Base-by-base conservation (phyloP, 169 alveolate genomes). In the Neospora caninum region DNA sequence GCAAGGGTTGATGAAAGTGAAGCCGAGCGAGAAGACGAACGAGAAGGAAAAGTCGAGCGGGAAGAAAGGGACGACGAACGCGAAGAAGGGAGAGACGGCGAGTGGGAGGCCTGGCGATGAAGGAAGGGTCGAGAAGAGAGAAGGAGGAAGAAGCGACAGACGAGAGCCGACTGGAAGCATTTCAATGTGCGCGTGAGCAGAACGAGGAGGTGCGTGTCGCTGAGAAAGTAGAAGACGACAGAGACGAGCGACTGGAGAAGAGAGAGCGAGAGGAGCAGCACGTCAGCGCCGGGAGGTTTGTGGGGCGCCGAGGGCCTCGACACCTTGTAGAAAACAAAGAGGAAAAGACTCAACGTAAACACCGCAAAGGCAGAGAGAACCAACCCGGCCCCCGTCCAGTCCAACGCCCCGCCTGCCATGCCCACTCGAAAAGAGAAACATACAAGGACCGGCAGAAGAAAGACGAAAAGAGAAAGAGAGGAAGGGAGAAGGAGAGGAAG, bases 141-240 rank as follows among this genome's bases (percentile, higher is more conserved):
- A 29, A 69, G 39, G 18, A 69, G 82, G 39, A 69, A 69, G 82
- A 69, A 18, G 4, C 82, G 82, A 69, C 82, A 69, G 39, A 69
- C 82, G 39, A 69, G 82, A 31, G 82, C 82, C n/a, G 82, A 69
- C 82, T 69, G 82, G 82, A 69, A 6, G 39, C 82, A 69, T 18
- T 69, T 69, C n/a, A 69, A 18, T 6, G 82, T 20, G 82, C 82
- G 82, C 34, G 82, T 69, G 13, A 69, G 82, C 4, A 64, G 7
- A 20, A 20, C 34, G 82, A 69, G 82, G 7, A 69, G 16, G 22
- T 69, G 82, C 38, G 82, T 18, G 82, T 69, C 82, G 22, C 7
- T 18, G 82, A 69, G 42, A 6, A 69, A 20, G 82, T 69, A 9
- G 39, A 69, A 69, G 34, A 34, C 22, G 34, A 69, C 34, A 29